These are phyloP conservation scores for Pichia sporocuriosa DNA, from an alignment of 805 yeast genomes.

Conservation along the genomic window DNA sequence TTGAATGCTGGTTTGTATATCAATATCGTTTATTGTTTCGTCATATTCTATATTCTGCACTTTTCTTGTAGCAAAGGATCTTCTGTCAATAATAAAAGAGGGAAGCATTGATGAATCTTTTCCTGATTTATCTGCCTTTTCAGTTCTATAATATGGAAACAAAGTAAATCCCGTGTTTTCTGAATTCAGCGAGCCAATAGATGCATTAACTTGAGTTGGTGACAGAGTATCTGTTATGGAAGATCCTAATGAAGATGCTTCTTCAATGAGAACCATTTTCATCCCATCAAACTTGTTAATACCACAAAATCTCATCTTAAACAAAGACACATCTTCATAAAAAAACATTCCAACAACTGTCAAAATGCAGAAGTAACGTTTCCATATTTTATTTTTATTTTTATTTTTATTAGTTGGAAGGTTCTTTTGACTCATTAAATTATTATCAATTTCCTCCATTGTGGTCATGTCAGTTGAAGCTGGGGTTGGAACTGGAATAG, in stretches of 20 bases:
- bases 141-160: slow-evolving; percentile 9
- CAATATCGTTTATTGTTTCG: slow-evolving; percentile 13
- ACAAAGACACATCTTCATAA: slow-evolving; percentile 34
- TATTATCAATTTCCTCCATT: background rate
- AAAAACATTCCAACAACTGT: slow-evolving; percentile 45
- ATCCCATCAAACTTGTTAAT: slow-evolving; percentile 7
- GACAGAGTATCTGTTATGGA: no score
- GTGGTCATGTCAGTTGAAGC: background rate
- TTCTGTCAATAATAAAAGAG: slow-evolving; percentile 19
- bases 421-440: background rate
- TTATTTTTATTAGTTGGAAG: background rate
- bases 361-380: slow-evolving; percentile 38
- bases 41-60: slow-evolving; percentile 22
- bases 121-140: slow-evolving; percentile 1
- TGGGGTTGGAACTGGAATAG: background rate
- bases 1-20: background rate
- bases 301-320: slow-evolving; percentile 26
- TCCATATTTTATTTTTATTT: slow-evolving; percentile 31
- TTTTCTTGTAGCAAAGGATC: slow-evolving; percentile 27
- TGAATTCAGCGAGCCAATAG: background rate
- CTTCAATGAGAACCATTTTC: slow-evolving; percentile 26
- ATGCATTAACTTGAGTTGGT: background rate
- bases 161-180: slow-evolving; percentile 1
- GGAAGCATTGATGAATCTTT: slow-evolving; percentile 18
- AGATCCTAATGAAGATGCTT: slow-evolving; percentile 15